Evolutionary conservation across 192 early-diverging fungal genomes (phyloP), one percentile per base, ranked within the genome.

Genomic region (Mortierella alpina): DNA sequence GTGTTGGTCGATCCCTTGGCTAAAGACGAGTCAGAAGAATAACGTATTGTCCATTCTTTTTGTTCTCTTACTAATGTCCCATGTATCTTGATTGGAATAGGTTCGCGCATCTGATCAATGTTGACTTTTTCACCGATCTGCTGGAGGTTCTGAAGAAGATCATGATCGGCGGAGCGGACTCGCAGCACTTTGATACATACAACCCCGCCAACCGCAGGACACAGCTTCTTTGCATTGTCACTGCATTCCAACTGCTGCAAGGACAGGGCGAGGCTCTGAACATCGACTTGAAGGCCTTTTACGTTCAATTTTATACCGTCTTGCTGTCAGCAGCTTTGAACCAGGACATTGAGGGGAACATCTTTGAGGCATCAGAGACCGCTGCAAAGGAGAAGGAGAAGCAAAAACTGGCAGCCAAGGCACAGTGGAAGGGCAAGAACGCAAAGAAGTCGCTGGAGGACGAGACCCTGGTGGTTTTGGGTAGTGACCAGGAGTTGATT

Each of bases 41-140:
- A 48, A 44, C 11, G 7, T 20, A 23, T 40, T 41, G 7, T 61
- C 11, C 41, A 14, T 41, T 61, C 41, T 31, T 61, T 15, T 11
- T 11, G 1, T 13, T 6, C 13, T 61, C 23, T 13, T 44, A 52
- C 66, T 57, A 47, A 44, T 20, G 7, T n/a, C 10, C 7, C 7
- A 13, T 54, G 44, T 59, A 50, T 41, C 23, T 61, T 55, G 53
- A 39, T 39, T 62, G 60, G 11, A 8, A 71, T 62, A 87, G 90
- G 68, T 99, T 96, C 86, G 94, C 97, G 13, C 98, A 98, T 82
- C 83, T 99, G 47, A 99, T 99, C 83, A 96, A 93, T 71, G 91
- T 99, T 23, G 97, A 99, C 66, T 97, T 97, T 66, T 99, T 97
- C 82, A 86, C 91, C 7, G 97, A 98, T 82, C 82, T 99, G 72